phyloP scores from a whole-genome alignment of 2,329 filamentous ascomycete species.

The Rosellinia necatrix region DNA sequence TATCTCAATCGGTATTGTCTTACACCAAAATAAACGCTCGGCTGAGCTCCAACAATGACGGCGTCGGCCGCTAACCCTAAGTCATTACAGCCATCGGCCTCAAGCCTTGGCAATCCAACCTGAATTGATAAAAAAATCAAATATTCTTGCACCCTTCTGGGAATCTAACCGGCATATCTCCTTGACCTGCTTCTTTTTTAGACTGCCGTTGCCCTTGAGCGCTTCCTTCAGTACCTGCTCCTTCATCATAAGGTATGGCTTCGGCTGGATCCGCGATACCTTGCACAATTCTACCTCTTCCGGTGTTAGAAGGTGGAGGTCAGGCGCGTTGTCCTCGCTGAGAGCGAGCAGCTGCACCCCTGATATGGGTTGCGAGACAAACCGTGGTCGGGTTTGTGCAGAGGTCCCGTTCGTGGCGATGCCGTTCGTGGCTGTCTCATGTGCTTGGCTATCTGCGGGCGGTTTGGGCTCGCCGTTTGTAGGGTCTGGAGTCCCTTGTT shows the following conservation, averaged over 20 bases:
- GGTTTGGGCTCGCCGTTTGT: conserved; percentile 59
- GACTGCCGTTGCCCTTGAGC: conserved; percentile 79
- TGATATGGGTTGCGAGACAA: conserved; percentile 60
- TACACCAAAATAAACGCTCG: too few species aligned
- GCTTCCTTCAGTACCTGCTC: conserved; percentile 90
- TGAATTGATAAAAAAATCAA: conserved; percentile 91
- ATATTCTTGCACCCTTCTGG: conserved; percentile 83
- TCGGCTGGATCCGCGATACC: conserved; percentile 82
- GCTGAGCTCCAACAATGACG: not conserved
- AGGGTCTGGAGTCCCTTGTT: conserved; percentile 35
- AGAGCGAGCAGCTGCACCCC: conserved; percentile 69
- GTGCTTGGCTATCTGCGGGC: conserved; percentile 56
- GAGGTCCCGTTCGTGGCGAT: conserved; percentile 48
- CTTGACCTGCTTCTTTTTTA: conserved; percentile 94
- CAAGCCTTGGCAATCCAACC: conserved; percentile 90
- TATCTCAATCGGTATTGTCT: too few species aligned
- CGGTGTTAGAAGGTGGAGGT: conserved; percentile 81
- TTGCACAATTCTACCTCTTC: conserved; percentile 89
- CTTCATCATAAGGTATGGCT: conserved; percentile 94
- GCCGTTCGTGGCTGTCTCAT: conserved; percentile 37
- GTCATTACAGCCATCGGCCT: not conserved
- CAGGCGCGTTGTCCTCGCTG: conserved; percentile 75
- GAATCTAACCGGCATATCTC: conserved; percentile 84
- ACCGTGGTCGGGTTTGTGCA: conserved; percentile 55
- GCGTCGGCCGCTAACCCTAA: not conserved